Evolutionary conservation across 768 basidiomycete genomes (phyloP).

Genomic region (Amanita inopinata): DNA sequence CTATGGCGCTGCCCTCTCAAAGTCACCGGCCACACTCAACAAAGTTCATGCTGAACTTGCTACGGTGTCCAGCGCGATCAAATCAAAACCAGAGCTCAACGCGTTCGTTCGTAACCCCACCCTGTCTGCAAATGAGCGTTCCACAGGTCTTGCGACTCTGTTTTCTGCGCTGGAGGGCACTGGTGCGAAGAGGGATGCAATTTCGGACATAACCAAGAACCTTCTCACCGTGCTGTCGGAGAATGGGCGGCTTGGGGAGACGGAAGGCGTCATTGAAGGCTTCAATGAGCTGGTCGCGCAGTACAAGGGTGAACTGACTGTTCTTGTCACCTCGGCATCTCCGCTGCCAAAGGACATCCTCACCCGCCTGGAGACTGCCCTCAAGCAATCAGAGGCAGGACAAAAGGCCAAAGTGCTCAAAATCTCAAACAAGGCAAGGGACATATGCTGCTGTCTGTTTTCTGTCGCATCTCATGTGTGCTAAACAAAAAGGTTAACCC

Average conservation of each 20-base stretch:
- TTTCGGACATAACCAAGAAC: slow-evolving; percentile 86
- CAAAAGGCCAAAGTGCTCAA: slow-evolving; percentile 84
- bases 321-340: slow-evolving; percentile 81
- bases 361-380: slow-evolving; percentile 67
- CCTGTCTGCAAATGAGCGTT: slow-evolving; percentile 70
- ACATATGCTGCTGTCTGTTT: background rate
- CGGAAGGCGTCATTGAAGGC: slow-evolving; percentile 78
- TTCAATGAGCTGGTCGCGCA: slow-evolving; percentile 85
- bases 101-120: slow-evolving; percentile 87
- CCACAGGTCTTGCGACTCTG: slow-evolving; percentile 54
- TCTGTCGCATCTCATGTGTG: slow-evolving; percentile 9
- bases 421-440: slow-evolving; percentile 78
- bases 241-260: slow-evolving; percentile 85
- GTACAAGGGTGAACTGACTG: slow-evolving; percentile 88
- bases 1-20: slow-evolving; percentile 72
- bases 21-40: slow-evolving; percentile 74
- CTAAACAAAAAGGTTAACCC: slow-evolving; percentile 89
- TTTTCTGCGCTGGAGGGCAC: slow-evolving; percentile 56
- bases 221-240: slow-evolving; percentile 83
- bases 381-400: slow-evolving; percentile 82
- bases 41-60: slow-evolving; percentile 82
- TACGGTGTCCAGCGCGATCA: slow-evolving; percentile 60
- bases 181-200: slow-evolving; percentile 59
- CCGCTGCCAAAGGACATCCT: slow-evolving; percentile 73
- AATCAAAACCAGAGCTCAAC: slow-evolving; percentile 50